Percentiles rank a stretch among this genome's conserved stretches.
Evolutionary conservation across 768 basidiomycete species (phyloP).

Genomic region (Megacollybia marginata): DNA sequence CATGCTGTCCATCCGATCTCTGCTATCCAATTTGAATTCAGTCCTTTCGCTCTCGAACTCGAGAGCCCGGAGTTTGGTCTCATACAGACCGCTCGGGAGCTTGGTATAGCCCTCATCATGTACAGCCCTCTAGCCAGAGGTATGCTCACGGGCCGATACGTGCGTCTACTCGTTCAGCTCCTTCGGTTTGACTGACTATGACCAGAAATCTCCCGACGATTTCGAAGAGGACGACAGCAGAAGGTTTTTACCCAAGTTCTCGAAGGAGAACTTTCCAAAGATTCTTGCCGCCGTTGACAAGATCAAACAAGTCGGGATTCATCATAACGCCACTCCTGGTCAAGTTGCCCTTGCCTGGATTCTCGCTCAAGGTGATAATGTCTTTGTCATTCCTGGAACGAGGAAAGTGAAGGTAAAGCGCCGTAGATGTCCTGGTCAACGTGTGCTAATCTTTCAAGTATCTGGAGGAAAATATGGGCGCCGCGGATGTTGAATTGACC

Average conservation of each 20-base stretch:
- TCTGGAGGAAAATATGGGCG: constrained; percentile 30
- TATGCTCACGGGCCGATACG: constrained; percentile 32
- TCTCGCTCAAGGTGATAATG: constrained; percentile 25
- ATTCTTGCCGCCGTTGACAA: constrained; percentile 29
- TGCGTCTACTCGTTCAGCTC: no score
- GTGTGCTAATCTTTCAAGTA: constrained; percentile 17
- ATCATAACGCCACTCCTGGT: constrained; percentile 28
- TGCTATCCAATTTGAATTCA: constrained; percentile 38
- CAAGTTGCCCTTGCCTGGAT: constrained; percentile 38
- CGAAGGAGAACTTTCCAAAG: constrained; percentile 35
- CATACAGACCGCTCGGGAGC: constrained; percentile 31
- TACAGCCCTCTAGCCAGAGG: constrained; percentile 46
- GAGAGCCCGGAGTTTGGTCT: constrained; percentile 31
- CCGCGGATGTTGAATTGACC: constrained; percentile 18
- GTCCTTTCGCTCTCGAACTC: constrained; percentile 35
- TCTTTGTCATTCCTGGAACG: constrained; percentile 32
- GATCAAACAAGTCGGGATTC: constrained; percentile 24
- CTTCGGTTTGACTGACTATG: no score
- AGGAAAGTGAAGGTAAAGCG: constrained; percentile 19
- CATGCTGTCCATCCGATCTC: constrained; percentile 37
- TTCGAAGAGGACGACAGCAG: constrained; percentile 31
- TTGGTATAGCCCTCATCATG: constrained; percentile 37
- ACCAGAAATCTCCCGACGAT: not conserved
- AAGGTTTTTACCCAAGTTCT: constrained; percentile 25
- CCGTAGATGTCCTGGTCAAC: not conserved